phyloP scores from a whole-genome alignment of 148 eudicot genomes.

The Vaccinium myrtillus region DNA sequence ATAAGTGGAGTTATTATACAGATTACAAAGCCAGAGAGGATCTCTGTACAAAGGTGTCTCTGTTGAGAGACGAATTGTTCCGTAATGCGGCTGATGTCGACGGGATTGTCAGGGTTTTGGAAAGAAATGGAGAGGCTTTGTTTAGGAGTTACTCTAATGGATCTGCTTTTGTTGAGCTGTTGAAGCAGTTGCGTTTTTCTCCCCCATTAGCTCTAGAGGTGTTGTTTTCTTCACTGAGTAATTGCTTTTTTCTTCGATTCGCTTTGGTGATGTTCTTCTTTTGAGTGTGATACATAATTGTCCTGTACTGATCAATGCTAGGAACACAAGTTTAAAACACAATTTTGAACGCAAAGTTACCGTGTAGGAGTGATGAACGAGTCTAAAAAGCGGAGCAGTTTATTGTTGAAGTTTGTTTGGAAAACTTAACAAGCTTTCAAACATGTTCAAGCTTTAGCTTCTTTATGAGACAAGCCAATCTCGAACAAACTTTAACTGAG shows the following conservation, averaged over 20 bases:
- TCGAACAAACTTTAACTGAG: neutral
- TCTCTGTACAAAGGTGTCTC: constrained; percentile 27
- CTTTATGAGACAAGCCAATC: neutral
- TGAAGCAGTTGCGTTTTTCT: constrained; percentile 38
- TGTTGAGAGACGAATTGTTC: constrained; percentile 48
- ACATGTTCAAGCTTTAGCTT: neutral
- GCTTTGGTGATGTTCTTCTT: neutral
- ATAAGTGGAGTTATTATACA: constrained; percentile 8
- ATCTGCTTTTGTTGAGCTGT: constrained; percentile 60
- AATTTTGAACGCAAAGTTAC: neutral
- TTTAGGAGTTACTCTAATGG: constrained; percentile 43
- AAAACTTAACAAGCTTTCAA: neutral
- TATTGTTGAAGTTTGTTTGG: neutral
- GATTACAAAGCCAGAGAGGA: constrained; percentile 14
- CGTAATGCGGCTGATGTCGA: constrained; percentile 16
- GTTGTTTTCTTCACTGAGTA: neutral
- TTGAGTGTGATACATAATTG: neutral
- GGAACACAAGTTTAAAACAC: neutral
- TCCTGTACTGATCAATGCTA: neutral
- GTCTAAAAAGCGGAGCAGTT: neutral
- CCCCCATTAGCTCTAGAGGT: constrained; percentile 59
- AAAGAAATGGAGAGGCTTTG: constrained; percentile 42
- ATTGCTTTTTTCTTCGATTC: constrained; percentile 6
- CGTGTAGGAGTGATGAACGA: neutral
- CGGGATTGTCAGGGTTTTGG: constrained; percentile 34